phyloP scores from a whole-genome alignment of 768 basidiomycete genomes.

The Xerocomus potaroensis region DNA sequence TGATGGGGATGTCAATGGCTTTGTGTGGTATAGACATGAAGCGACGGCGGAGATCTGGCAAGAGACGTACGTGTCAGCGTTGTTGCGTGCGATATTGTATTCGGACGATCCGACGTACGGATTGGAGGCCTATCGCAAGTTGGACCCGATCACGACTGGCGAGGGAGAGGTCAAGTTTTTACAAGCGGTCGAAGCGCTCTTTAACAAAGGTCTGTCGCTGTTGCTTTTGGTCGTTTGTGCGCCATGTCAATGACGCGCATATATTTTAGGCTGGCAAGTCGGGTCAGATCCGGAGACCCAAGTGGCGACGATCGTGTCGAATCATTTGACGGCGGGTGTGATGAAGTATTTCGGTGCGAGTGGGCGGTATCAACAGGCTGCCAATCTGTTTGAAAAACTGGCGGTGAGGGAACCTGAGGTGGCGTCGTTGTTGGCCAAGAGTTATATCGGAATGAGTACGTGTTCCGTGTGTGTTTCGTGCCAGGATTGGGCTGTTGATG shows the following conservation, averaged over 20 bases:
- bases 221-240: background rate
- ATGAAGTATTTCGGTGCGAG: conserved; percentile 97
- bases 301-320: conserved; percentile 93
- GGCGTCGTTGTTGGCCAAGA: conserved; percentile 76
- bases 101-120: conserved; percentile 92
- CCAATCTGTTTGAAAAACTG: conserved; percentile 92
- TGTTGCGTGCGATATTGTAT: conserved; percentile 89
- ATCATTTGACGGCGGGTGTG: conserved; percentile 91
- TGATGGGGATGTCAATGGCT: background rate
- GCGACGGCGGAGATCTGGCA: conserved; percentile 93
- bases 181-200: conserved; percentile 84
- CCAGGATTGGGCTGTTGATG: background rate
- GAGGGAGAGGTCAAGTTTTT: conserved; percentile 91
- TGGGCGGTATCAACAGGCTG: conserved; percentile 80
- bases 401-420: conserved; percentile 86
- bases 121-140: conserved; percentile 89
- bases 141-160: conserved; percentile 87
- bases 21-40: conserved; percentile 55
- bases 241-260: background rate
- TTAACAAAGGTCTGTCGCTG: conserved; percentile 65
- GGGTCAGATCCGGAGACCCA: conserved; percentile 99
- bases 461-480: conserved; percentile 9
- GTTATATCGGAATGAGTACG: conserved; percentile 98
- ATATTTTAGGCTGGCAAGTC: conserved; percentile 84
- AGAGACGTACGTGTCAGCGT: conserved; percentile 92